phyloP scores from a whole-genome alignment of 2,329 filamentous ascomycete species.

The Venturia nashicola region DNA sequence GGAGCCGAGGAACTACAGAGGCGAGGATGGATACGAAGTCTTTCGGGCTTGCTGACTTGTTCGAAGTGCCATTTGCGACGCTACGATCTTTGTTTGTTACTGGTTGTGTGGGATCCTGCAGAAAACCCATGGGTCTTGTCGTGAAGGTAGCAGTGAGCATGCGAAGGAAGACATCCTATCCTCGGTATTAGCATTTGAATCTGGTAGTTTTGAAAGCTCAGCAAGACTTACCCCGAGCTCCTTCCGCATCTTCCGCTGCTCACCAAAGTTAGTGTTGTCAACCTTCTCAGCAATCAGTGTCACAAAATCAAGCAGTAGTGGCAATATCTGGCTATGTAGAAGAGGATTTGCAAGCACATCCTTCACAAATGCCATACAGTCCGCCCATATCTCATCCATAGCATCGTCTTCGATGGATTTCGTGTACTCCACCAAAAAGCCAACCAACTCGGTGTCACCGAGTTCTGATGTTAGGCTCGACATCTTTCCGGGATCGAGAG shows the following conservation, averaged over 20 bases:
- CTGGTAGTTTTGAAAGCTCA: background rate
- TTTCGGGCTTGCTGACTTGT: constrained; percentile 11
- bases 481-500: constrained; percentile 65
- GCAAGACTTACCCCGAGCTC: constrained; percentile 62
- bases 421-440: constrained; percentile 84
- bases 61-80: constrained; percentile 25
- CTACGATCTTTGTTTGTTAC: constrained; percentile 15
- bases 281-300: constrained; percentile 88
- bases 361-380: constrained; percentile 81
- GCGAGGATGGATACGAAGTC: constrained; percentile 73
- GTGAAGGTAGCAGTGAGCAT: constrained; percentile 91
- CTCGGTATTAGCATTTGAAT: constrained; percentile 14
- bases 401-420: constrained; percentile 88
- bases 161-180: constrained; percentile 73
- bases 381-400: constrained; percentile 95
- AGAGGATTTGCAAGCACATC: constrained; percentile 90
- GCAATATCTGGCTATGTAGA: constrained; percentile 82
- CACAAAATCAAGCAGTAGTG: constrained; percentile 76
- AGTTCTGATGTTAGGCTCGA: constrained; percentile 82
- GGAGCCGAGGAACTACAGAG: constrained; percentile 65
- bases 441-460: constrained; percentile 69
- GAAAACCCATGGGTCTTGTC: constrained; percentile 64
- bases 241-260: constrained; percentile 81
- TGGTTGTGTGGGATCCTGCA: constrained; percentile 41
- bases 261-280: constrained; percentile 94